A percentile compares a stretch with the other conserved stretches of the same genome.
Conservation (phyloP, 345 rosid genomes). For the Adansonia digitata region DNA sequence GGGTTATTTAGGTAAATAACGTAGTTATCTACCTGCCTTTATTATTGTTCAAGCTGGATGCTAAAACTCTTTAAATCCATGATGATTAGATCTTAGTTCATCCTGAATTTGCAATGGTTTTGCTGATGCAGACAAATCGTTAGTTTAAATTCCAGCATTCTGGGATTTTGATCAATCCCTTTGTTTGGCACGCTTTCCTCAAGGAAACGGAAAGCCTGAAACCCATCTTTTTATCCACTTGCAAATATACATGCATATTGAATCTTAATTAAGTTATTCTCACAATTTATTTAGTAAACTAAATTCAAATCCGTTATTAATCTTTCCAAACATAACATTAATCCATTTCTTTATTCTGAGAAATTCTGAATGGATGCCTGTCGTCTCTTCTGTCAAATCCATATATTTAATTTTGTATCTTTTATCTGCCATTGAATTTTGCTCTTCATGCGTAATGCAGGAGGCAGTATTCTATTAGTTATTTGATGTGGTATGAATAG, state of each 20-base stretch:
- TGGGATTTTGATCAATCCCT: neutral
- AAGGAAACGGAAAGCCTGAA: constrained; percentile 99
- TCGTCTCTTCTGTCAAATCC: too few relatives aligned
- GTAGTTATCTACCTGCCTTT: neutral
- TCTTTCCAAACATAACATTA: too few relatives aligned
- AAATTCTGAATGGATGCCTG: neutral
- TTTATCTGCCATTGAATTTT: too few relatives aligned
- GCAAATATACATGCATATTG: too few relatives aligned
- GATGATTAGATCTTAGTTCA: neutral
- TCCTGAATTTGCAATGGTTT: neutral
- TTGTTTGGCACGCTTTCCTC: constrained; percentile 30
- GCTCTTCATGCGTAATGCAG: too few relatives aligned
- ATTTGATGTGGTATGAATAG: too few relatives aligned
- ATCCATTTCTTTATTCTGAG: constrained; percentile 7
- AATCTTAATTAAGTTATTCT: too few relatives aligned
- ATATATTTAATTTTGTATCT: too few relatives aligned
- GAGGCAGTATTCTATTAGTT: too few relatives aligned
- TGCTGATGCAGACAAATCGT: neutral
- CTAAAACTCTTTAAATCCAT: neutral
- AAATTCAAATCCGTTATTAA: too few relatives aligned
- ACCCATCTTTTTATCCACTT: too few relatives aligned
- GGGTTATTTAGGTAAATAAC: neutral
- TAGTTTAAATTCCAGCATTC: neutral
- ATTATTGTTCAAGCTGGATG: neutral
- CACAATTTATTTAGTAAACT: too few relatives aligned